A percentile compares a stretch with the other conserved stretches of the same genome.
Conservation (phyloP, 2,329 filamentous ascomycete genomes). For the Apiospora pterosperma region DNA sequence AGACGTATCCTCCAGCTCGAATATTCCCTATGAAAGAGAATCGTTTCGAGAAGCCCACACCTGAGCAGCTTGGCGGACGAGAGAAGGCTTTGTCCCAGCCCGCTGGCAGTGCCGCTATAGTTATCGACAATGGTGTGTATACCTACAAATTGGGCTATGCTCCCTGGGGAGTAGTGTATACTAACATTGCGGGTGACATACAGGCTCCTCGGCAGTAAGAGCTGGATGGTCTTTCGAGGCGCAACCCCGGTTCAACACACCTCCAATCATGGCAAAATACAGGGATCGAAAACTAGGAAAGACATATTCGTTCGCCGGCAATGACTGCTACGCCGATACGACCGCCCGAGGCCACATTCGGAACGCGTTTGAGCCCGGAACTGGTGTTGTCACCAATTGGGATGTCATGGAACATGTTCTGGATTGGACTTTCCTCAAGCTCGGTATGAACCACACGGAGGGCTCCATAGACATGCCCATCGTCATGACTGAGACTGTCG, state of each 20-base stretch:
- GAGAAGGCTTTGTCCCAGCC: slow-evolving; percentile 58
- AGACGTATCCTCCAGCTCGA: slow-evolving; percentile 49
- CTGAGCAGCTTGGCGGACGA: slow-evolving; percentile 64
- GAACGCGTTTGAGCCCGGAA: slow-evolving; percentile 86
- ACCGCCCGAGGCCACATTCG: slow-evolving; percentile 88
- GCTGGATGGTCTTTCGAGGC: slow-evolving; percentile 95
- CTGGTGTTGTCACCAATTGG: slow-evolving; percentile 93
- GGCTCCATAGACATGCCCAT: slow-evolving; percentile 80
- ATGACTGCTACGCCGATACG: slow-evolving; percentile 91
- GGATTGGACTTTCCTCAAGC: slow-evolving; percentile 91
- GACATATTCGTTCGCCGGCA: slow-evolving; percentile 88
- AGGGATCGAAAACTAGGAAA: slow-evolving; percentile 90
- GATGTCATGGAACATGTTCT: slow-evolving; percentile 94
- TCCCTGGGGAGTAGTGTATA: not conserved
- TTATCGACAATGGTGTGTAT: slow-evolving; percentile 89
- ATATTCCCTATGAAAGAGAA: slow-evolving; percentile 62
- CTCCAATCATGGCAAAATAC: slow-evolving; percentile 92
- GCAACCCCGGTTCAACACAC: slow-evolving; percentile 73
- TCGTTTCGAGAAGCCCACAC: slow-evolving; percentile 54
- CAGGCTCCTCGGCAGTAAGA: slow-evolving; percentile 84
- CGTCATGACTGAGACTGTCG: slow-evolving; percentile 93
- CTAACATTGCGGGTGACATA: slow-evolving; percentile 11
- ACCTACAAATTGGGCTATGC: not conserved
- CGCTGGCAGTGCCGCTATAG: slow-evolving; percentile 68
- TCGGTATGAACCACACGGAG: slow-evolving; percentile 75